Percentiles rank a stretch among this genome's conserved stretches.
Evolutionary conservation across 345 rosid species (phyloP).

Genomic region (Turnera subulata): DNA sequence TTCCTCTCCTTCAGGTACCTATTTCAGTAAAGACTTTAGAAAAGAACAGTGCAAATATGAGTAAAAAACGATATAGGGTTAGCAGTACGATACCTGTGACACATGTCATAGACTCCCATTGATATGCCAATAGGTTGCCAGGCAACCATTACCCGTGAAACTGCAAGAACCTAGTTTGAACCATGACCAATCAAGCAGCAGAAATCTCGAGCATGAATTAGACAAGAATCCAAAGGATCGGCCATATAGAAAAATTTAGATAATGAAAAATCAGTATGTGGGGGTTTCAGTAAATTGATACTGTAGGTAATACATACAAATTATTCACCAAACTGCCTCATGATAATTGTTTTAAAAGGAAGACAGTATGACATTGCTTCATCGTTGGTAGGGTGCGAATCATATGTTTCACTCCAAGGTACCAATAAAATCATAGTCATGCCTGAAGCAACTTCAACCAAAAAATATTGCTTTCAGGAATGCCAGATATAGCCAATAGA

Average conservation of each 20-base stretch:
- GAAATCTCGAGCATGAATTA: not conserved
- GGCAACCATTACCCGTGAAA: conserved; percentile 89
- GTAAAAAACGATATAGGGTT: not conserved
- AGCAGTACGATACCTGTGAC: conserved; percentile 57
- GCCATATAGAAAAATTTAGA: not conserved
- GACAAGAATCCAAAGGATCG: not conserved
- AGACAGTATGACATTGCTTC: too few species aligned
- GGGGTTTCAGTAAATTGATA: not conserved
- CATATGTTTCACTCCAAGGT: too few species aligned
- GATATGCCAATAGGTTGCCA: conserved; percentile 97
- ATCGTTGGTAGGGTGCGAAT: too few species aligned
- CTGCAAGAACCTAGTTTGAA: conserved; percentile 65
- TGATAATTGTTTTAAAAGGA: too few species aligned
- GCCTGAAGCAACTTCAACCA: not conserved
- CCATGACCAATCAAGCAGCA: conserved; percentile 10
- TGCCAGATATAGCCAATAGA: not conserved
- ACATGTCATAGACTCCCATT: conserved; percentile 96
- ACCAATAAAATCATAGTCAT: not conserved
- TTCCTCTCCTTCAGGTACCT: conserved; percentile 91
- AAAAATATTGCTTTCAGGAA: not conserved
- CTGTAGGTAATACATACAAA: not conserved
- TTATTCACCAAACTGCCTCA: not conserved
- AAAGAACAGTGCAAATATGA: not conserved
- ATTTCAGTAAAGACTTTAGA: conserved; percentile 16
- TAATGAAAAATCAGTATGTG: not conserved